A percentile compares a stretch with the other conserved stretches of the same genome.
Conservation (phyloP, 1,284 basidiomycete species). For the Cutaneotrichosporon cutaneum region DNA sequence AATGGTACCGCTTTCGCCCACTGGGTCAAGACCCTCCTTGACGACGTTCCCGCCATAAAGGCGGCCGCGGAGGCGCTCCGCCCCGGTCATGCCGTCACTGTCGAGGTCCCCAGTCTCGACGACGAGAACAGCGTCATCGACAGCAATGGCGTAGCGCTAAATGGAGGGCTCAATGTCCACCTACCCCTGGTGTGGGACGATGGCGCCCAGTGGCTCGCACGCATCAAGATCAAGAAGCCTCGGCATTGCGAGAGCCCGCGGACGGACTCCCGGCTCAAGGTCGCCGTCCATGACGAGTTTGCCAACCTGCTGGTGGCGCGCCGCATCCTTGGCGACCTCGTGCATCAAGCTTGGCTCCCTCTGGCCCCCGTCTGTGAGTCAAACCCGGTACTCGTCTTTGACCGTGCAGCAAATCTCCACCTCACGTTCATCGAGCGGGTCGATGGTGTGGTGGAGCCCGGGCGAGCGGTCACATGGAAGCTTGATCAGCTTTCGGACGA, state of each 20-base stretch:
- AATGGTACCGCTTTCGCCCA: too few relatives aligned
- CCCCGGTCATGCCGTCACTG: background rate
- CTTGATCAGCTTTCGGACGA: too few relatives aligned
- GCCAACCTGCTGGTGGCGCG: background rate
- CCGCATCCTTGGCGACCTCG: background rate
- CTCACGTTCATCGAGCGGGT: background rate
- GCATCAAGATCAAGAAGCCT: background rate
- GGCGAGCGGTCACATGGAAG: too few relatives aligned
- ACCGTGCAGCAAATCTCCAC: background rate
- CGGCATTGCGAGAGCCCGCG: too few relatives aligned
- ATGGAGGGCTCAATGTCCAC: background rate
- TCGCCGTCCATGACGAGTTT: background rate
- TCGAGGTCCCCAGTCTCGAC: background rate
- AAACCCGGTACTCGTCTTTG: background rate
- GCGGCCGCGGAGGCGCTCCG: background rate
- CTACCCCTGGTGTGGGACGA: background rate
- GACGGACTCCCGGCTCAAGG: background rate
- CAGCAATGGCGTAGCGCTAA: background rate
- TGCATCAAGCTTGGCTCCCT: background rate
- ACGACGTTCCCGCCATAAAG: background rate
- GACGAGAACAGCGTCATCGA: background rate
- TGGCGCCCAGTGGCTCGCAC: background rate
- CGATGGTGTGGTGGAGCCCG: background rate
- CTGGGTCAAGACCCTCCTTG: background rate
- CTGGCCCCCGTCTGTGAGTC: background rate